Conservation (phyloP, 2,329 filamentous ascomycete genomes). For the Botryotinia globosa region DNA sequence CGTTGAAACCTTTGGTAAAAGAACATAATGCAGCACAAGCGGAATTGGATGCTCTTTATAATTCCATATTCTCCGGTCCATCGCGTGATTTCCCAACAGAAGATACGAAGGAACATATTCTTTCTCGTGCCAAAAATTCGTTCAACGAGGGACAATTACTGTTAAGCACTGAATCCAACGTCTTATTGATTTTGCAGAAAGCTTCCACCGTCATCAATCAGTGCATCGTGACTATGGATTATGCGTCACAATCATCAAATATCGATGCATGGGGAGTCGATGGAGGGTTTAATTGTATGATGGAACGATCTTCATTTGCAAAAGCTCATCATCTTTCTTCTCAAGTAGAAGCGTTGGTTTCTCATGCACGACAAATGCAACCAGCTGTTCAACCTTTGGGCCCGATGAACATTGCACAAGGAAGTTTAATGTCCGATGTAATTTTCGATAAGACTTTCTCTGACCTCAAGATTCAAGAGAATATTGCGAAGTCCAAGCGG, state of each 20-base stretch:
- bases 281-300: conserved; percentile 36
- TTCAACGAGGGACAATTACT: conserved; percentile 42
- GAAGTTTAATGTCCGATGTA: conserved; percentile 48
- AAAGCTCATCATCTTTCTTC: conserved; percentile 54
- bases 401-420: conserved; percentile 44
- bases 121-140: conserved; percentile 38
- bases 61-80: conserved; percentile 50
- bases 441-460: conserved; percentile 54
- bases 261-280: conserved; percentile 48
- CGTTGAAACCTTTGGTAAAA: conserved; percentile 41
- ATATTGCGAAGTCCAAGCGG: conserved; percentile 45
- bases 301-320: conserved; percentile 42
- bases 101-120: conserved; percentile 45
- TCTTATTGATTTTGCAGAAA: conserved; percentile 41
- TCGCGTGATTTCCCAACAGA: conserved; percentile 52
- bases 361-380: conserved; percentile 43
- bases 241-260: conserved; percentile 43
- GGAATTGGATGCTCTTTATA: conserved; percentile 51
- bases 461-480: conserved; percentile 51
- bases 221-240: conserved; percentile 42
- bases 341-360: conserved; percentile 42
- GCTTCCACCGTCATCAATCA: conserved; percentile 41
- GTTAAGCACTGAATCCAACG: conserved; percentile 44
- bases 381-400: conserved; percentile 42
- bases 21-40: conserved; percentile 44